Base-by-base conservation (phyloP, 441 rosid genomes). In the Pelargonium exstipulatum region DNA sequence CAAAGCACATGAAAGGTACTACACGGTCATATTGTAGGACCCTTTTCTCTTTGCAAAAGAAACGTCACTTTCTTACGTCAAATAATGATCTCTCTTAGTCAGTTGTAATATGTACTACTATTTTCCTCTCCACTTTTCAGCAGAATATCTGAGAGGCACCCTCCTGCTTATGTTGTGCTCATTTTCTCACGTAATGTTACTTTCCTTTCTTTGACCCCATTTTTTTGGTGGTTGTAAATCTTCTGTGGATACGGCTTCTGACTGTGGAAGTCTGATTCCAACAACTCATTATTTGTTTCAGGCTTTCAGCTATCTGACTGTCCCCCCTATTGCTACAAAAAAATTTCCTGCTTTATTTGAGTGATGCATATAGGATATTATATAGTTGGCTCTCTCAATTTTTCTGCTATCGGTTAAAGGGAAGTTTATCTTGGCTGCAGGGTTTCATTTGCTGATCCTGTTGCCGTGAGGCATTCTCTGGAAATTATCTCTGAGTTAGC, bases 381-480 rank as follows among this genome's bases (percentile, higher is more conserved):
- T 24, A 43, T 13, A 17, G 55, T 51, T 40, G 17, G 5, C 37
- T 32, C 37, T 32, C 18, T 3, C 37, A 49, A 5, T 32, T 57
- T 9, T 57, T 42, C 42, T 69, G n/a, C 66, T 60, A 6, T 32
- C 5, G 37, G 37, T 49, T 53, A 5, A 45, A 43, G 69, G 63
- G 32, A 55, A 73, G 24, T 42, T 66, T 10, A 9, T 74, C 24
- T 71, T 71, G 49, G 69, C 64, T 78, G 79, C 85, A 92, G 97
- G 80, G 79, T 92, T 77, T 90, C 88, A 32, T 90, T 91, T 84
- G 86, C 91, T 70, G 99, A 95, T 86, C 98, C 99, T 80, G 83
- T 95, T 80, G 98, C 99, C 64, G 99, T 95, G 81, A 86, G 99
- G 79, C 97, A 92, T 88, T 86, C 99, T 57, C 76, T 95, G 81